Percentiles rank a stretch among this genome's conserved stretches.
These are phyloP conservation scores for Schizopora paradoxa DNA, from an alignment of 1,284 basidiomycete genomes.

Conservation along the genomic window DNA sequence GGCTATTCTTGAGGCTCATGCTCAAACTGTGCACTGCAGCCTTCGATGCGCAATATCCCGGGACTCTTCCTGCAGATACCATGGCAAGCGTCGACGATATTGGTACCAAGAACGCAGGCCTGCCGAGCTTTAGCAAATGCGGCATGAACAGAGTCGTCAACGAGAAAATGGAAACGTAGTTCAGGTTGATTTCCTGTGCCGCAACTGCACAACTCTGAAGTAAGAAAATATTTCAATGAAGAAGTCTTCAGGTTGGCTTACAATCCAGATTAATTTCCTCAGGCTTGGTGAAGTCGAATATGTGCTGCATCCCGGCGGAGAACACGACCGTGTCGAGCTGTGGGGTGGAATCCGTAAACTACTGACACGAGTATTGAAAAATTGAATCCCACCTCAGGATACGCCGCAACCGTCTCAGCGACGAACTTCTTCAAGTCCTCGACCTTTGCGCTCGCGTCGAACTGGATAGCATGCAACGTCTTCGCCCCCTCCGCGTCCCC, in stretches of 20 bases:
- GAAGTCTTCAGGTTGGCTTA: conserved; percentile 23
- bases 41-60: conserved; percentile 56
- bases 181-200: conserved; percentile 45
- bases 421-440: conserved; percentile 37
- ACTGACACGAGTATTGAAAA: not conserved
- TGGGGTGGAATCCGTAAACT: conserved; percentile 29
- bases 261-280: conserved; percentile 43
- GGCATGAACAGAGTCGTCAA: conserved; percentile 48
- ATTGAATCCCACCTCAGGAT: conserved; percentile 41
- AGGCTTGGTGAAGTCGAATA: conserved; percentile 44
- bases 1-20: conserved; percentile 43
- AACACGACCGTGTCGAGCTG: conserved; percentile 48
- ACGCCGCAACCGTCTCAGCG: conserved; percentile 34
- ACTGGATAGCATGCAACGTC: conserved; percentile 36
- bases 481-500: conserved; percentile 27
- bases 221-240: not conserved
- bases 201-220: conserved; percentile 33
- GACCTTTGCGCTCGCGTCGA: conserved; percentile 40
- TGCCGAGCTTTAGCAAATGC: conserved; percentile 48
- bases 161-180: conserved; percentile 51
- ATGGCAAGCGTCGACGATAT: conserved; percentile 51
- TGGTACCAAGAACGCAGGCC: conserved; percentile 44
- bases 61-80: conserved; percentile 36
- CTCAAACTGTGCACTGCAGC: conserved; percentile 56
- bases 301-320: conserved; percentile 50